Evolutionary conservation across 2,329 filamentous ascomycete species (phyloP), one percentile per base, ranked within the genome.

Genomic region (Diaporthe velutina): DNA sequence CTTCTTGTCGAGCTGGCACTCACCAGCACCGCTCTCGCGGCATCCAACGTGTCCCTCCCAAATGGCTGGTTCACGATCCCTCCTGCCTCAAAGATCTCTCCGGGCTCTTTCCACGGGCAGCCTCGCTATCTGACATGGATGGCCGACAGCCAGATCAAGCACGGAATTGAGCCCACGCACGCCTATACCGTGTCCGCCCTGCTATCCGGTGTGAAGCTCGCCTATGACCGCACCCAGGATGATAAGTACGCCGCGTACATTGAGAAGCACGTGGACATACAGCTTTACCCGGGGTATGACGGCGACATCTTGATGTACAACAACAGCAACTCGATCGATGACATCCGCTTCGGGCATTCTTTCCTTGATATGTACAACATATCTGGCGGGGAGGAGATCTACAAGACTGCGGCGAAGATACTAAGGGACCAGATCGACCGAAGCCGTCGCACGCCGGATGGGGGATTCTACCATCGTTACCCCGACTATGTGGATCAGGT

Each of bases 81-180:
- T 19, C 64, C 64, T 6, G 64, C 64, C 9, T 15, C 48, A 9
- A 52, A 38, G 30, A 38, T 67, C 30, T 52, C 64, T 9, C 45
- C 30, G 9, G 64, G 45, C 7, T 35, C 33, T 25, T 67, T 67
- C 64, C 45, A 67, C n/a, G 64, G 64, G 30, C 45, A 52, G 64
- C 64, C 64, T 52, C 64, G 64, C 33, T 67, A 67, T n/a, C 33
- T 67, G 42, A 67, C 64, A 12, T 67, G 64, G 64, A 67, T 67
- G 64, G 22, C 45, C 30, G 64, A 67, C 30, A 67, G 64, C 45
- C 42, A 38, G 33, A 67, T 67, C 30, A 67, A 67, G 30, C 64
- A 52, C 12, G 64, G 64, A 8, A 52, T 67, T 3, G 64, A 67
- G 64, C 64, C 64, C 30, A 67, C 64, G 7, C 64, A 67, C 33